Base-by-base conservation (phyloP, 768 basidiomycete species). In the Stropharia rugosoannulata region DNA sequence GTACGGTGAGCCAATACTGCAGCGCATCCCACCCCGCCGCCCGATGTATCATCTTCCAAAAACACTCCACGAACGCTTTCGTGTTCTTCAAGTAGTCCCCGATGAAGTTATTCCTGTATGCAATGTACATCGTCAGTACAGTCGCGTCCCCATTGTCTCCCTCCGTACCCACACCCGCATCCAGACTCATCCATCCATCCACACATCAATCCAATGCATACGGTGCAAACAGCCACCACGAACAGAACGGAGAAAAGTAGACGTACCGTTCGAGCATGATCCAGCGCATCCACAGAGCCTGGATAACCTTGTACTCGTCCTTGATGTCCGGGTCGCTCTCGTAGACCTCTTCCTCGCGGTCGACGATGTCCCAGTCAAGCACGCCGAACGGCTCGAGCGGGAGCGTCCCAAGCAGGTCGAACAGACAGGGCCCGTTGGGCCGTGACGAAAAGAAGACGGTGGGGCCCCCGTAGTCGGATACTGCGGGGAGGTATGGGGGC, bases 251-350 rank as follows among this genome's bases (percentile, higher is more conserved):
- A 40, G 37, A 22, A n/a, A 22, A 22, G 1, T 22, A 22, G 32
- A 18, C 51, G 32, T 46, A 61, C 58, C 63, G 58, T 46, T 51
- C 48, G 40, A 52, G 53, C 43, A 84, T 68, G 3, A 90, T 87
- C 89, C 89, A 92, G 49, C 90, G 66, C 11, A 74, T 82, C 90
- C 90, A 92, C 11, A 92, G 70, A 5, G 89, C 87, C 53, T 84
- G 81, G 75, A 93, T 87, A 6, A 90, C 84, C 66, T 92, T 93
- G 55, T 87, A 83, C 58, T 90, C 87, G 54, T 90, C 89, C 39
- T 75, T 74, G 10, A 90, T 32, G 29, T 32, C 73, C 62, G 90
- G 84, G 57, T 89, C 85, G 43, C 80, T 71, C 58, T 90, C 86
- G 54, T 83, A 90, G 0, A 92, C 75, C 59, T 91, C 89, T 47